Evolutionary conservation across 1,139 yeast genomes (phyloP), one percentile per base, ranked within the genome.

Genomic region (Diutina rugosa): DNA sequence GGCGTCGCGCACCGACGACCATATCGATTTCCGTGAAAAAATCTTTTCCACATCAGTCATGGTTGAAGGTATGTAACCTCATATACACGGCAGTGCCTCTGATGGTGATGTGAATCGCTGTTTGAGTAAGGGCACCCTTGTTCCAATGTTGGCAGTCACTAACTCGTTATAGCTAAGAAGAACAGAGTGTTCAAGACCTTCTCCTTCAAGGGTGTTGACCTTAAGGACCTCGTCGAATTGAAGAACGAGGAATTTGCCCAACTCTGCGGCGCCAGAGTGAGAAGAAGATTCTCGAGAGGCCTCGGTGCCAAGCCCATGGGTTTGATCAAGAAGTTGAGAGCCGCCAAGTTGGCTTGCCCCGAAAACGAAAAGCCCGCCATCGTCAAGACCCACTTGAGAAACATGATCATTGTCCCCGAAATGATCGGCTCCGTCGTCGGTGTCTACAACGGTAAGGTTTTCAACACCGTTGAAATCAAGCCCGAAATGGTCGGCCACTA

Each of bases 401-500:
- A 91, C 87, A 90, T 91, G 97, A 80, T 95, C 76, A 78, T 95
- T 72, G 95, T 93, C 68, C 99, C 99, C 81, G 99, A 95, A 85
- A 95, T 95, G 99, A 90, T 95, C 72, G 99, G 99, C 74, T 90
- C 97, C 63, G 96, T 91, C 68, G 85, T 95, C 69, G 98, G 98
- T 81, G 89, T 95, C 71, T 93, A 95, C 96, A 95, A 95, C 85
- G 99, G 99, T 83, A 95, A 95, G 85, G 90, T 84, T 70, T 95
- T 95, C 95, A 93, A 91, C 96, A 89, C 87, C 72, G 97, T 93
- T 78, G 99, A 95, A 80, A 81, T 95, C 80, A 90, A 83, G 79
- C 97, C 99, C 72, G 99, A 95, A 84, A 93, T 95, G 99, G 91
- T 91, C 75, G 99, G 99, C 76, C 97, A 91, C 87, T 95, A 95